Base-by-base conservation (phyloP, 2,329 filamentous ascomycete species). In the Aspergillus hiratsukae region DNA sequence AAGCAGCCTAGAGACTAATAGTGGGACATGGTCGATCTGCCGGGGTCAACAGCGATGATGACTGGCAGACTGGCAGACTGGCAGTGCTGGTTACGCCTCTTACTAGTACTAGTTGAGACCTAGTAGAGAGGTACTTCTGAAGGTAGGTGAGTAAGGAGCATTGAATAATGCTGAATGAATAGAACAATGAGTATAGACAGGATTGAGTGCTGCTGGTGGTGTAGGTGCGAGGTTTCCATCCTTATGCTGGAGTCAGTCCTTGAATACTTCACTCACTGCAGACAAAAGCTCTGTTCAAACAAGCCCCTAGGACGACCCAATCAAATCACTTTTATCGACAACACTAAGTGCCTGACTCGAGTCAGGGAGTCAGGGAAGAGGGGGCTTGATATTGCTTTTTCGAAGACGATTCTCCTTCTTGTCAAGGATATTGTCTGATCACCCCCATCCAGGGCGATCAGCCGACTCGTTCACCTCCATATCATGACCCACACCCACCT, bases 401-500 rank as follows among this genome's bases (percentile, higher is more conserved):
- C n/a, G 8, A 11, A 43, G 10, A 43, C 40, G 10, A 4, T 43
- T 21, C 19, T 17, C 7, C 40, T 43, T 21, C n/a, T 19, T 1
- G 3, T 23, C 40, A 3, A 23, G 40, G n/a, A 10, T 9, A 37
- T 37, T 37, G 17, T 37, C 14, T 17, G 31, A 37, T 37, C 31
- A 37, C 6, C 14, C 17, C 40, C 19, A 43, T 43, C 40, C 7
- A 35, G 11, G 17, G 29, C 51, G 54, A 58, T 58, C 57, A 57
- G 51, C 40, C 51, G 57, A 58, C 57, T 54, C 31, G 29, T 43
- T 19, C 57, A 52, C 48, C 54, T 43, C 51, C 54, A 53, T 31
- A 51, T 45, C 40, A 43, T 51, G 40, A 50, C 21, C 28, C 53
- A 53, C 21, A 35, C 17, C 41, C 41, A 23, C 41, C 19, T 45